Evolutionary conservation across 129 eudicot genomes (phyloP).

Genomic region (Smallanthus sonchifolius): DNA sequence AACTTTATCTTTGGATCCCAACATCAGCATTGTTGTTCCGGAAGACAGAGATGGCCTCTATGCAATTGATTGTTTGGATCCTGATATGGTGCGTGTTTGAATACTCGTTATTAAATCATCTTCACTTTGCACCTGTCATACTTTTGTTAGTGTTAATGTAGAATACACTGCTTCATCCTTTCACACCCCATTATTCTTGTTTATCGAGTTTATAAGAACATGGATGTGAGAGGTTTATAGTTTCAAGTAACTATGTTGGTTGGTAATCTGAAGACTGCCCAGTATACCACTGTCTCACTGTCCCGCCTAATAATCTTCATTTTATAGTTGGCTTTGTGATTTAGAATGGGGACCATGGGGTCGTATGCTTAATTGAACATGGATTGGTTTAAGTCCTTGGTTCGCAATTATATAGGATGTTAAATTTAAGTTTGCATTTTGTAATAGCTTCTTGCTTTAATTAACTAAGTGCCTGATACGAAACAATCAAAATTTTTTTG

Average conservation of each 20-base stretch:
- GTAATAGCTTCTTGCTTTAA: neutral
- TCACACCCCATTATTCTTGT: neutral
- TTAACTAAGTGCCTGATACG: neutral
- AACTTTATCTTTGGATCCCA: slow-evolving; percentile 60
- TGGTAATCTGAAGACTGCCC: neutral
- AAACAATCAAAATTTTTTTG: neutral
- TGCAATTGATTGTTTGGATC: slow-evolving; percentile 95
- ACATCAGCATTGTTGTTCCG: slow-evolving; percentile 70
- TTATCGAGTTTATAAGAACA: neutral
- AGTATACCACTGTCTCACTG: neutral
- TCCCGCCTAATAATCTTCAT: neutral
- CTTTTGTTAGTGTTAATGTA: neutral
- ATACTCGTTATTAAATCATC: neutral
- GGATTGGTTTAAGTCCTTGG: neutral
- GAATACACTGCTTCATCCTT: neutral
- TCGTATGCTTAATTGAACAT: neutral
- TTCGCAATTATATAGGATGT: neutral
- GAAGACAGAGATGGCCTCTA: slow-evolving; percentile 81
- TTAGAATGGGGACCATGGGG: neutral
- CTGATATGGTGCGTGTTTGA: slow-evolving; percentile 69
- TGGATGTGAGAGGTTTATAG: neutral
- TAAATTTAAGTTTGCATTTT: neutral
- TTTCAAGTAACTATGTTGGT: neutral
- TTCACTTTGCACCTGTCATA: slow-evolving; percentile 1
- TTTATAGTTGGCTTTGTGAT: neutral